Evolutionary conservation across 108 stramenopile genomes (phyloP), one percentile per base, ranked within the genome.

Genomic region (Pseudonitzschia delicatissima): DNA sequence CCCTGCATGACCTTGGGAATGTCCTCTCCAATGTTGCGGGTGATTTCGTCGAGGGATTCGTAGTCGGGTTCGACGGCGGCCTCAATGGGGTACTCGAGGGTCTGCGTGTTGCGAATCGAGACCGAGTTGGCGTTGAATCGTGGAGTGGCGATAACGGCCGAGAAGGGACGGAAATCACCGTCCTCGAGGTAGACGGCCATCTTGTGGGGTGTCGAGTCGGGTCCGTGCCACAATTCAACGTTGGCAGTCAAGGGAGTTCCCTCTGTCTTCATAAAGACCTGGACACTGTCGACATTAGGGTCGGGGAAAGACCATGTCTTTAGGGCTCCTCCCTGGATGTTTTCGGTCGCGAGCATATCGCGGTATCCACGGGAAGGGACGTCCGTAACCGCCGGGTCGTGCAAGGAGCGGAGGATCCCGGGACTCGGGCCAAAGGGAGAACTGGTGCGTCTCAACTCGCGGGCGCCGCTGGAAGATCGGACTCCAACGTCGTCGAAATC

Each of bases 171-270:
- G 21, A 77, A 60, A 60, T 69, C 72, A 33, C 87, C 91, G 53
- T 92, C 87, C 61, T 92, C 91, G 44, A 88, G 51, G 71, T 92
- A 92, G 0, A 92, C 80, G 39, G 76, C 64, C 82, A 88, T 85
- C 69, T 88, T 88, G 62, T 82, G 78, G 9, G 91, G 91, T 28
- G 87, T 87, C 74, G 88, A 86, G 47, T 87, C 84, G 21, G 91
- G 91, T 49, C 87, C 87, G 35, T 88, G 83, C 87, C 87, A 88
- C 11, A 92, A 57, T 50, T 88, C 86, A 36, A 92, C 68, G 57
- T 92, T 73, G 58, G 87, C 87, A 57, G 85, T 73, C n/a, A 92
- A 70, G 17, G 91, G 91, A 77, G 87, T 87, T 59, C 90, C 90
- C 67, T 87, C 87, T 15, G 87, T 88, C 72, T 82, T 82, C 74